Evolutionary conservation across 495 filamentous ascomycete species (phyloP).

Genomic region (Oidiodendron maius): DNA sequence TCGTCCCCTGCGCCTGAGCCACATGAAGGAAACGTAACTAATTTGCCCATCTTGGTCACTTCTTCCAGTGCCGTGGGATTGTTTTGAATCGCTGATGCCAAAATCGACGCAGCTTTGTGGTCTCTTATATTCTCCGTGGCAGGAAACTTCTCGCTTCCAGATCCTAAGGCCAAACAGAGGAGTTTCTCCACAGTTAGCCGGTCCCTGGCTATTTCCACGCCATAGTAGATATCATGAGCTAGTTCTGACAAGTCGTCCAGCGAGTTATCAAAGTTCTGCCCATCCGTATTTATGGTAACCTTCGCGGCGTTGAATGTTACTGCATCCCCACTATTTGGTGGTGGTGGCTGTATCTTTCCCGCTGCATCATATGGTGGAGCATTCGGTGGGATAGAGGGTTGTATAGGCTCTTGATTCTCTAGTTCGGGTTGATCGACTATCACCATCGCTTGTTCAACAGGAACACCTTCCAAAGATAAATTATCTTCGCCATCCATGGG

Average conservation of each 20-base stretch:
- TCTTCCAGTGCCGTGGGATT: slow-evolving; percentile 53
- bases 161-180: slow-evolving; percentile 23
- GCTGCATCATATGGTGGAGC: slow-evolving; percentile 43
- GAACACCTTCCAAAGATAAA: slow-evolving; percentile 35
- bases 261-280: slow-evolving; percentile 15
- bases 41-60: slow-evolving; percentile 35
- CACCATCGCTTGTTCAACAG: slow-evolving; percentile 40
- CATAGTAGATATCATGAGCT: slow-evolving; percentile 63
- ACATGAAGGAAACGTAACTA: slow-evolving; percentile 24
- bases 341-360: slow-evolving; percentile 43
- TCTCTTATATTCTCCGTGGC: slow-evolving; percentile 14
- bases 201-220: slow-evolving; percentile 52
- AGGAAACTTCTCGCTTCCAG: slow-evolving; percentile 22
- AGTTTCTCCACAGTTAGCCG: slow-evolving; percentile 35
- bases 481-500: slow-evolving; percentile 35
- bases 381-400: slow-evolving; percentile 22
- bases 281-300: slow-evolving; percentile 12
- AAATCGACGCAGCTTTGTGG: slow-evolving; percentile 41
- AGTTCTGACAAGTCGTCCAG: slow-evolving; percentile 51
- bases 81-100: slow-evolving; percentile 53
- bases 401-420: slow-evolving; percentile 15
- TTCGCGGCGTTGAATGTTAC: slow-evolving; percentile 19
- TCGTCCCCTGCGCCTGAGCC: not conserved
- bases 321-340: slow-evolving; percentile 8
- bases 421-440: slow-evolving; percentile 33